Percentiles rank a stretch among this genome's conserved stretches.
These are phyloP conservation scores for Talaromyces pinophilus DNA, from an alignment of 2,329 filamentous ascomycete genomes.

Conservation along the genomic window DNA sequence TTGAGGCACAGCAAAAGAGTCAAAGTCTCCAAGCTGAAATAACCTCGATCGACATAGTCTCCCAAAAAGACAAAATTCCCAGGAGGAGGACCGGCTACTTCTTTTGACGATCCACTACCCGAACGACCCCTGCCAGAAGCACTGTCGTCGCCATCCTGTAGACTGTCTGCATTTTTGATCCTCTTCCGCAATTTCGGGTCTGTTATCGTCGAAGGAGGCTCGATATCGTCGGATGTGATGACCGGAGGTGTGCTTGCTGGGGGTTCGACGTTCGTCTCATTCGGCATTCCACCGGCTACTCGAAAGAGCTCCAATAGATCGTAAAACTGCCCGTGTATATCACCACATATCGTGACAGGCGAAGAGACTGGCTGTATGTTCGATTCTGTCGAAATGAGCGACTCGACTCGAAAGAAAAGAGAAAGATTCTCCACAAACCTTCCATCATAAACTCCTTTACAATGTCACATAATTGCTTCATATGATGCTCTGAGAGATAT, in stretches of 20 bases:
- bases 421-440: conserved; percentile 55
- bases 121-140: conserved; percentile 32
- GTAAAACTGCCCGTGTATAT: conserved; percentile 99
- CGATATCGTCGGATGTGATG: conserved; percentile 88
- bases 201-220: conserved; percentile 85
- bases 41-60: conserved; percentile 73
- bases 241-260: conserved; percentile 69
- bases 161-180: conserved; percentile 57
- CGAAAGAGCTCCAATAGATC: conserved; percentile 95
- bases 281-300: conserved; percentile 94
- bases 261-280: conserved; percentile 69
- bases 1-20: conserved; percentile 72
- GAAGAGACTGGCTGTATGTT: conserved; percentile 98
- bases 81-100: conserved; percentile 50
- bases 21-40: conserved; percentile 73
- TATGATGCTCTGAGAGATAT: conserved; percentile 90
- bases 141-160: conserved; percentile 33
- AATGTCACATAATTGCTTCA: conserved; percentile 99
- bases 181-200: conserved; percentile 85
- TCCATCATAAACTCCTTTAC: conserved; percentile 99
- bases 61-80: conserved; percentile 73
- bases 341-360: conserved; percentile 94
- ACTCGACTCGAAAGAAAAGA: conserved; percentile 5
- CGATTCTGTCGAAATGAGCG: conserved; percentile 65
- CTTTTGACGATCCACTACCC: conserved; percentile 32